Base-by-base conservation (phyloP, 768 basidiomycete species). In the Termitomyces sp. region DNA sequence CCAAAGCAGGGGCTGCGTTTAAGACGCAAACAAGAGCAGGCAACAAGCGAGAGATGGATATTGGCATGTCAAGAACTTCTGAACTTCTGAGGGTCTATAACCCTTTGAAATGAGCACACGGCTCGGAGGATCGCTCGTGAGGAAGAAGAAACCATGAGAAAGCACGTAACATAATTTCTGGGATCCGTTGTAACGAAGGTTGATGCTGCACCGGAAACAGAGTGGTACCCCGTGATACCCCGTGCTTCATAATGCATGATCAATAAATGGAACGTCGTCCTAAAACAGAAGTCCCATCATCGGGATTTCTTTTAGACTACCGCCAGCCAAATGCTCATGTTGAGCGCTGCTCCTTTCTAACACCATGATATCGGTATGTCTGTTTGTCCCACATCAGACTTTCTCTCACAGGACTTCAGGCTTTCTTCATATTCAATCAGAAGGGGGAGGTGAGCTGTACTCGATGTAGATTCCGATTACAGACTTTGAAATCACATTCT, bases 381-480 rank as follows among this genome's bases (percentile, higher is more conserved):
- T 39, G 35, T 19, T 9, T 34, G 12, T 11, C 56, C 9, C 17
- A 16, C 11, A 44, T 47, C 12, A 34, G 43, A 1, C 11, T 32
- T n/a, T 43, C n/a, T 32, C 53, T 57, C 34, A 56, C 47, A 14
- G 5, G 10, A 54, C 52, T 25, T 50, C 62, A 98, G 95, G 95
- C 91, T 47, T 98, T 98, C 84, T 98, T 98, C 73, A 93, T 98
- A 57, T 97, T 98, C 80, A 99, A 98, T 69, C 94, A 95, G 73
- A 98, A 98, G 73, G 97, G 97, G 72, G 97, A 98, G 83, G 96
- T 94, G 55, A 40, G 82, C 67, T 47, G 37, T 23, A 52, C 47
- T 60, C 56, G 21, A 28, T 25, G 28, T n/a, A 8, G 17, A 51
- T 34, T 52, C 34, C 34, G 49, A 39, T 48, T 21, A 59, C 37